Percentiles rank a stretch among this genome's conserved stretches.
Conservation (phyloP, 208 protist genomes). For the Entamoeba dispar region DNA sequence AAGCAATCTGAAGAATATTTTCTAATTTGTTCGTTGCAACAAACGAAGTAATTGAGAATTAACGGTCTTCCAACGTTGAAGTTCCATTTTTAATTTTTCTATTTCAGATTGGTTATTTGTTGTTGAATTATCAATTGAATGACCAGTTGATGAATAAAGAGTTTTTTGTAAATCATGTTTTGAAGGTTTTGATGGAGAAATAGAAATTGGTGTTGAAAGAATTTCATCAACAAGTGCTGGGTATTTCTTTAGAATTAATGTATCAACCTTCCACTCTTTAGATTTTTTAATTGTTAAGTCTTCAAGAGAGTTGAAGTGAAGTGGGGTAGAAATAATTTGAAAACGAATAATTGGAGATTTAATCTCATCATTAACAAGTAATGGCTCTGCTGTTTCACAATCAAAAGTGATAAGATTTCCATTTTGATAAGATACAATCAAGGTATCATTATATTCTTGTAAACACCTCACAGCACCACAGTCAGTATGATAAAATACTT, state of each 20-base stretch:
- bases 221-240: background rate
- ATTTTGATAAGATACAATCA: background rate
- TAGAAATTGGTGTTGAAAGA: background rate
- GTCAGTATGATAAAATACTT: background rate
- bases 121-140: background rate
- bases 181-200: background rate
- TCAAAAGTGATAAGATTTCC: background rate
- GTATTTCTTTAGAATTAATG: background rate
- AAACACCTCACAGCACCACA: background rate
- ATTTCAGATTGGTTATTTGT: background rate
- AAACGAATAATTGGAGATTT: background rate
- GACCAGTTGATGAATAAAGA: background rate
- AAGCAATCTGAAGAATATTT: background rate
- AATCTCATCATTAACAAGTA: background rate
- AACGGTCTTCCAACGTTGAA: background rate
- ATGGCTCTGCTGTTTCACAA: background rate
- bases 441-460: background rate
- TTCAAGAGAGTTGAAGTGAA: background rate
- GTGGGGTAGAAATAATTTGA: background rate
- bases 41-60: background rate
- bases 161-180: background rate
- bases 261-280: background rate
- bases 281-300: background rate
- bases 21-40: background rate
- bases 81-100: background rate